Evolutionary conservation across 345 rosid genomes (phyloP), one percentile per base, ranked within the genome.

Genomic region (Lepidium sativum): DNA sequence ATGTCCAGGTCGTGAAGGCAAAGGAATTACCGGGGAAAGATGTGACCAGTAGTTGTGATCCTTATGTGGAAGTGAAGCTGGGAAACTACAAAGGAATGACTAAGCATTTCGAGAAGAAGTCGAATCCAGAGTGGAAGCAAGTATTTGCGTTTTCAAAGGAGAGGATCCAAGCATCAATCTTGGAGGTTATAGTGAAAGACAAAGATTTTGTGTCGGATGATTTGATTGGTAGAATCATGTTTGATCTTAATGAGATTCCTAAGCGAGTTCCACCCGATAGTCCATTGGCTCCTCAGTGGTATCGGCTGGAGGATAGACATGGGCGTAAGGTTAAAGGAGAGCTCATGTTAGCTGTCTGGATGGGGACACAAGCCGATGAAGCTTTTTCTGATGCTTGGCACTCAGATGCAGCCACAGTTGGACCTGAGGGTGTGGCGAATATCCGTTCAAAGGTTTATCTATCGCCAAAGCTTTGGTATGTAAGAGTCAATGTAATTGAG

Each of bases 291-390:
- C 97, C 97, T 9, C 97, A 88, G 75, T 94, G 99, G 99, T 94
- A 94, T 60, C 73, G 96, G 41, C 60, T 94, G 80, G 96, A 86
- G 45, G 92, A 94, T 63, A 68, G 89, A 18, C 86, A 78, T 54
- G 92, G 92, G 4, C 78, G 80, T 27, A 88, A 84, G 78, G 75
- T 65, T 27, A 86, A 79, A 65, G 99, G 99, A 64, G 97, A 94
- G 76, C 73, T 94, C 61, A 94, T 94, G 99, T 74, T 94, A 61
- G 99, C 99, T 32, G 89, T 90, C 57, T 94, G 99, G 99, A 94
- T 88, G 95, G 99, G 99, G 57, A 94, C 99, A 53, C 99, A 90
- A 75, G 98, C 98, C 0, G 98, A 92, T 43, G 98, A 92, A 78
- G 90, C 97, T 15, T 92, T 92, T 59, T 84, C 95, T 1, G 96